Percentiles rank a stretch among this genome's conserved stretches.
phyloP scores from a whole-genome alignment of 2,329 filamentous ascomycete genomes.

The Talaromyces sp. region DNA sequence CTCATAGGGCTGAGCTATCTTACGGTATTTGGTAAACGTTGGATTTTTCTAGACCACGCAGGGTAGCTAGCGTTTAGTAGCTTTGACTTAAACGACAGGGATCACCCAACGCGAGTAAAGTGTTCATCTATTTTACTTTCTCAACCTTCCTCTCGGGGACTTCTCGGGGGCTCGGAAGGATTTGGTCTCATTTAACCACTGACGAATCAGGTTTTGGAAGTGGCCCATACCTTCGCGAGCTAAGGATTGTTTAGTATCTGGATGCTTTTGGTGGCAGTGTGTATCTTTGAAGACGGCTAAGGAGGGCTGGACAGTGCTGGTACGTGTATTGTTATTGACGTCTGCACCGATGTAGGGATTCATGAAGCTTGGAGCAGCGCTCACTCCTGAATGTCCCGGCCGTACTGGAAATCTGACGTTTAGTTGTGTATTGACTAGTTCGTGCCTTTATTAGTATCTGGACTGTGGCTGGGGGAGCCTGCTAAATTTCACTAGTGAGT shows the following conservation, averaged over 20 bases:
- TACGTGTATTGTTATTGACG: neutral
- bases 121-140: neutral
- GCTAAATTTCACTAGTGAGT: neutral
- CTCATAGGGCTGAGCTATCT: slow-evolving; percentile 3
- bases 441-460: neutral
- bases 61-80: neutral
- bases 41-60: neutral
- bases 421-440: neutral
- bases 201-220: neutral
- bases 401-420: neutral
- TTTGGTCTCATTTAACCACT: neutral
- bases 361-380: neutral
- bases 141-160: neutral
- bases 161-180: neutral
- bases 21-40: neutral
- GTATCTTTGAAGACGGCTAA: neutral
- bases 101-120: neutral
- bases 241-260: neutral
- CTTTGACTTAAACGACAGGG: neutral
- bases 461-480: neutral
- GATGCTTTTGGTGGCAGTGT: neutral
- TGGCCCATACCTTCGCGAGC: neutral
- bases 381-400: neutral
- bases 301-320: neutral
- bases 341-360: neutral